Percentiles rank a stretch among this genome's conserved stretches.
These are phyloP conservation scores for Flaveria ramosissima DNA, from an alignment of 129 eudicot genomes.

Conservation along the genomic window DNA sequence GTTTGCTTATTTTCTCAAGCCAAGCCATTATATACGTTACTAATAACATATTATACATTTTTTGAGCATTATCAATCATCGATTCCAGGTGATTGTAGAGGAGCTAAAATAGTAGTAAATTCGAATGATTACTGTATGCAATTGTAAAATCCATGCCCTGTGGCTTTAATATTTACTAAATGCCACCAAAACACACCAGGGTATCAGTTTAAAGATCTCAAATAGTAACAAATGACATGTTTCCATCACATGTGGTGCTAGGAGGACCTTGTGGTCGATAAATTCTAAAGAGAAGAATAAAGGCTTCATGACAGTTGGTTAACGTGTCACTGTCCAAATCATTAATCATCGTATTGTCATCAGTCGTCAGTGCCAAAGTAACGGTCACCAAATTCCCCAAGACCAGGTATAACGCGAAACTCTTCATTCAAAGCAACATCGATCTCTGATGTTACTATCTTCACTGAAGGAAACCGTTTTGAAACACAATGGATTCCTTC, in stretches of 20 bases:
- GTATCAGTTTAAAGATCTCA: conserved; percentile 5
- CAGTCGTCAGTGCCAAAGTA: conserved; percentile 94
- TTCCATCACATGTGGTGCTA: conserved; percentile 7
- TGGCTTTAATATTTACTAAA: conserved; percentile 25
- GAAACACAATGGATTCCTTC: conserved; percentile 92
- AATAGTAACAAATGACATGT: conserved; percentile 16
- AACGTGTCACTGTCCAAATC: conserved; percentile 1
- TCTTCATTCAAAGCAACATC: conserved; percentile 85
- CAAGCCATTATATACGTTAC: no score
- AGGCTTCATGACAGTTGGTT: conserved; percentile 12
- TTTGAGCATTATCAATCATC: not conserved
- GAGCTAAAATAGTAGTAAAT: not conserved
- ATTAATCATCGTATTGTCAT: conserved; percentile 9
- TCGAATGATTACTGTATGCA: conserved; percentile 18
- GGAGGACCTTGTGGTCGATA: not conserved
- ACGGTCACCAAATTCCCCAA: conserved; percentile 98
- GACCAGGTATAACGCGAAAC: conserved; percentile 90
- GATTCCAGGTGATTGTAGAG: not conserved
- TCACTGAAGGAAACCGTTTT: conserved; percentile 78
- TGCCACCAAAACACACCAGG: conserved; percentile 24
- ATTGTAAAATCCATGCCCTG: conserved; percentile 21
- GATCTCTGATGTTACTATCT: conserved; percentile 93
- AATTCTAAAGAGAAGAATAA: not conserved
- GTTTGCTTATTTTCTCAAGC: no score
- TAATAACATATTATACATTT: no score